Conservation (phyloP, 2,329 filamentous ascomycete species). For the Verticillium alfalfae region DNA sequence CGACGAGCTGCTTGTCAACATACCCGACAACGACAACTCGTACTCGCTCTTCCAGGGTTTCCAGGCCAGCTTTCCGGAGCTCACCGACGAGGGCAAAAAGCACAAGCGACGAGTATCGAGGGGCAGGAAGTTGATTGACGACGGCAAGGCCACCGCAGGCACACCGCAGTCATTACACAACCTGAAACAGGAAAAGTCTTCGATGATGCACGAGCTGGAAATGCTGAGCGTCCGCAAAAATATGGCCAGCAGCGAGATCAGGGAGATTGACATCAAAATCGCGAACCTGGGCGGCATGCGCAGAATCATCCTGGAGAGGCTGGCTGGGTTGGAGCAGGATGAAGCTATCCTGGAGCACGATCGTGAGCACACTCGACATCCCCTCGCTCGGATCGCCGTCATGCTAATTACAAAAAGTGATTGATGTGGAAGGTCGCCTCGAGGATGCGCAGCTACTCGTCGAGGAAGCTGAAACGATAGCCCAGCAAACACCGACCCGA, state of each 20-base stretch:
- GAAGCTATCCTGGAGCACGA: slow-evolving; percentile 88
- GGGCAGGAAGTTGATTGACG: slow-evolving; percentile 69
- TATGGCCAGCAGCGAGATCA: slow-evolving; percentile 94
- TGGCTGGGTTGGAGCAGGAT: slow-evolving; percentile 84
- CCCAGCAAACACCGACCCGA: slow-evolving; percentile 44
- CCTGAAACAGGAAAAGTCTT: slow-evolving; percentile 73
- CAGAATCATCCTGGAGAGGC: slow-evolving; percentile 79
- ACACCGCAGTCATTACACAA: slow-evolving; percentile 64
- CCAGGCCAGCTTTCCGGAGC: slow-evolving; percentile 75
- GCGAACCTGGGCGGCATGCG: slow-evolving; percentile 90
- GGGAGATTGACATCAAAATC: slow-evolving; percentile 95
- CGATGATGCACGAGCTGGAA: slow-evolving; percentile 79
- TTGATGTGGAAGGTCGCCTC: slow-evolving; percentile 56
- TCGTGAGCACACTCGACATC: slow-evolving; percentile 46
- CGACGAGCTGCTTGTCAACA: slow-evolving; percentile 83
- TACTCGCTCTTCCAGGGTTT: slow-evolving; percentile 98
- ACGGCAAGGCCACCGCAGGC: slow-evolving; percentile 48
- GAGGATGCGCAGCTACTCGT: slow-evolving; percentile 56
- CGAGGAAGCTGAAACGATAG: slow-evolving; percentile 53
- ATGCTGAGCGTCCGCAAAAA: slow-evolving; percentile 91
- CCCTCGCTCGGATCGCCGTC: neutral
- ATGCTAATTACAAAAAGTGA: slow-evolving; percentile 33
- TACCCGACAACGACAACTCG: slow-evolving; percentile 77
- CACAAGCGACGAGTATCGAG: slow-evolving; percentile 66
- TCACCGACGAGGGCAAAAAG: slow-evolving; percentile 65